Base-by-base conservation (phyloP, 495 filamentous ascomycete species). In the Podospora bellae-mahoneyi region DNA sequence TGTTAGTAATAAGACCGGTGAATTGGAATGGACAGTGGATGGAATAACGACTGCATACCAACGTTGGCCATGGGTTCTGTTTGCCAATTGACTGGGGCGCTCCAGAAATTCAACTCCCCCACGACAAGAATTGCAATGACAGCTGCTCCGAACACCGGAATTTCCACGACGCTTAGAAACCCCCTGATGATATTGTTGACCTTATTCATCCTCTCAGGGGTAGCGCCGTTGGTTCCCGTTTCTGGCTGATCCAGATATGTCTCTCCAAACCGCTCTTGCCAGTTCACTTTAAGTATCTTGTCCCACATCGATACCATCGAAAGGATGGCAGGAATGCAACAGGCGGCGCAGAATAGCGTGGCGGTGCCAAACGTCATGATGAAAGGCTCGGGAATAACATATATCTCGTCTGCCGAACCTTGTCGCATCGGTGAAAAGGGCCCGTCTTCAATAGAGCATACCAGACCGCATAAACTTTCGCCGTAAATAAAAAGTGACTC, bases 31-130 rank as follows among this genome's bases (percentile, higher is more conserved):
- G 9, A 48, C n/a, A 10, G 15, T 48, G 10, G 10, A 39, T 39
- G 9, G 23, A 60, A 28, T n/a, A 54, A 23, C 54, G 30, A 27
- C 9, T 2, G 78, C 80, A 72, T 74, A 86, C 85, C 84, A 68
- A 88, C 77, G 58, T 82, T 86, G 5, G 72, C 67, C 7, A 87
- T 82, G 0, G 84, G 84, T 70, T 89, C 87, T 0, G 84, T 87
- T 58, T 87, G 81, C 70, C 83, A 86, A 0, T 48, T 62, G 23
- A 88, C 79, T 64, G 79, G 79, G 0, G 2, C 0, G 64, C 84
- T 88, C 68, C 76, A 87, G 69, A 89, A 87, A 67, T 89, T 89
- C 67, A 75, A 76, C 68, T 88, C 87, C 13, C 87, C 86, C 7
- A 83, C 74, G 23, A 85, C 72, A 62, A 89, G 73, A 61, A 89